Evolutionary conservation across 805 yeast species (phyloP).

Genomic region (Wickerhamiella spandovensis): DNA sequence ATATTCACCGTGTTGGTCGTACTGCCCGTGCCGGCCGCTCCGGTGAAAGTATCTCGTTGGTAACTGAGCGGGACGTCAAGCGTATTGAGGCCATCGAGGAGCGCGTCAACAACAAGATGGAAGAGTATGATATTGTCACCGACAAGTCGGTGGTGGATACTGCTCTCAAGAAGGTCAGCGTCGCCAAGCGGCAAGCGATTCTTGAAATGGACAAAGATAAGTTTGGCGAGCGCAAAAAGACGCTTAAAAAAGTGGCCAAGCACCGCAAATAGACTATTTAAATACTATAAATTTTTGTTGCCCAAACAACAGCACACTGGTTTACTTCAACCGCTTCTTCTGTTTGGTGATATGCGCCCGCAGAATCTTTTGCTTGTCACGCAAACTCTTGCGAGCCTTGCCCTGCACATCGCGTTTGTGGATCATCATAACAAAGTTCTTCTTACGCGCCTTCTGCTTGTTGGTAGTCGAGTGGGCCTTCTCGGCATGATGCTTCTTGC

Average conservation of each 20-base stretch:
- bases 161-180: slow-evolving; percentile 54
- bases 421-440: slow-evolving; percentile 98
- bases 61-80: slow-evolving; percentile 73
- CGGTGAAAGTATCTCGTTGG: slow-evolving; percentile 73
- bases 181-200: slow-evolving; percentile 78
- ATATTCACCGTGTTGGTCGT: slow-evolving; percentile 95
- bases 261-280: background rate
- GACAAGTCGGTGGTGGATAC: slow-evolving; percentile 69
- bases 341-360: slow-evolving; percentile 81
- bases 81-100: slow-evolving; percentile 79
- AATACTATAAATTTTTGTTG: background rate
- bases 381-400: slow-evolving; percentile 73
- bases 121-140: slow-evolving; percentile 51
- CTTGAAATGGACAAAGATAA: slow-evolving; percentile 89
- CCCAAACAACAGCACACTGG: background rate
- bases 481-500: slow-evolving; percentile 52
- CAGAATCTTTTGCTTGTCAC: slow-evolving; percentile 80
- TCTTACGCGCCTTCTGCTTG: slow-evolving; percentile 91
- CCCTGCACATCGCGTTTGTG: slow-evolving; percentile 93
- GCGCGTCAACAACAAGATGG: slow-evolving; percentile 68
- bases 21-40: slow-evolving; percentile 94
- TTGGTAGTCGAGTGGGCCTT: slow-evolving; percentile 82
- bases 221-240: slow-evolving; percentile 62
- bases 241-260: slow-evolving; percentile 31
- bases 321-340: slow-evolving; percentile 59